Base-by-base conservation (phyloP, 2,329 filamentous ascomycete genomes). In the Aspergillus bombycis region DNA sequence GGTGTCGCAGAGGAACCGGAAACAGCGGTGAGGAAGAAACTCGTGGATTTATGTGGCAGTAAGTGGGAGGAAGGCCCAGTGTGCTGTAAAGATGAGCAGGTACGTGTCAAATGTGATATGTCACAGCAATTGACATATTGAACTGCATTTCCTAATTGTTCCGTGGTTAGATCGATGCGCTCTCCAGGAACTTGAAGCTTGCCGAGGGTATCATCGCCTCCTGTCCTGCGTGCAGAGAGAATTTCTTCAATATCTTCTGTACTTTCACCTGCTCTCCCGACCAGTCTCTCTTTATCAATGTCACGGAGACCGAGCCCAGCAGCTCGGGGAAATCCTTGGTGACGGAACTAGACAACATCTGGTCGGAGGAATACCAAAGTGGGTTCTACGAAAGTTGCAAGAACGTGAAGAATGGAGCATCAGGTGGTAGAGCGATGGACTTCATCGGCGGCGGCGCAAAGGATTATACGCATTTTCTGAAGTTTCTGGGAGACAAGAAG, bases 211-310 rank as follows among this genome's bases (percentile, higher is more conserved):
- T 99, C 74, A 93, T 99, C 75, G 89, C 93, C 30, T 93, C 93
- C 11, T 99, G 95, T 77, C 95, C 95, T 1, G 95, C 96, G 36
- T 99, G 95, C 86, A 96, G 95, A 79, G 91, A 94, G 72, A 99
- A 99, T 83, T 99, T 99, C 83, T 98, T 92, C 84, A 96, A 99
- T 81, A 84, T 96, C 52, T 99, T 99, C 79, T 99, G 95, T 81
- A 96, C 93, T 5, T 98, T 99, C 75, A 98, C 94, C 2, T 99
- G 96, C 82, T 99, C 95, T 5, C 94, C 96, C 7, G 91, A 99
- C 73, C 95, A 99, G 77, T 97, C 93, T 0, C 83, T 96, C 0
- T 99, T 99, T 74, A 84, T 99, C 76, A 99, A 99, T 73, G 88
- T 99, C 50, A 98, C 95, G 12, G 80, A 89, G 59, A 91, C 89